A percentile compares a stretch with the other conserved stretches of the same genome.
Conservation (phyloP, 2,329 filamentous ascomycete genomes). For the Didymosphaeria variabile region DNA sequence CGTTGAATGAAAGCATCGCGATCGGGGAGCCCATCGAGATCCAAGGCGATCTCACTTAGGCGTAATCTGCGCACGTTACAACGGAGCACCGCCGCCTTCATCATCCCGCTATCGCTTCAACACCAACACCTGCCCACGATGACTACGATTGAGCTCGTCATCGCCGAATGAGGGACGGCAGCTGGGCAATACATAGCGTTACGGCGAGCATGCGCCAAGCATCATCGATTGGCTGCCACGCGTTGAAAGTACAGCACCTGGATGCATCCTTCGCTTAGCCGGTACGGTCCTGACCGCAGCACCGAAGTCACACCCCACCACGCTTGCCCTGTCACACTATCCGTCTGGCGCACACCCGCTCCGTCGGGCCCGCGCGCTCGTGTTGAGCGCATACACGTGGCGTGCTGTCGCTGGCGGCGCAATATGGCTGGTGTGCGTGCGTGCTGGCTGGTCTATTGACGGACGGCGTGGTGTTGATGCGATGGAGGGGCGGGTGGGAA, state of each 20-base stretch:
- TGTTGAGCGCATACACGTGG: slow-evolving; percentile 47
- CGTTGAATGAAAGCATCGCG: slow-evolving; percentile 27
- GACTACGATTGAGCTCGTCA: slow-evolving; percentile 30
- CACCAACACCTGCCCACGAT: slow-evolving; percentile 14
- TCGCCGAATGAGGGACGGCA: not conserved
- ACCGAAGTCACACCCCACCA: slow-evolving; percentile 43
- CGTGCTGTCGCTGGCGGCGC: slow-evolving; percentile 42
- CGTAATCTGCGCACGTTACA: no score
- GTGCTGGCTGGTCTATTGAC: slow-evolving; percentile 7
- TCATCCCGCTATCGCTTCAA: slow-evolving; percentile 23
- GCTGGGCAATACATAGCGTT: slow-evolving; percentile 29
- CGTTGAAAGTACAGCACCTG: slow-evolving; percentile 23
- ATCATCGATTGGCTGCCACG: slow-evolving; percentile 35
- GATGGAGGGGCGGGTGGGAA: not conserved
- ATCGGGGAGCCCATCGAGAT: slow-evolving; percentile 13
- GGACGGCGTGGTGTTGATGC: not conserved
- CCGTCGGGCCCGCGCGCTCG: slow-evolving; percentile 24
- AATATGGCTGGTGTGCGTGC: slow-evolving; percentile 22
- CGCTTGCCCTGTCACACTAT: slow-evolving; percentile 28
- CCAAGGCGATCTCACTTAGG: slow-evolving; percentile 19
- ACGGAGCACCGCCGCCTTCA: slow-evolving; percentile 3
- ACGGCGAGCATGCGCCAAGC: slow-evolving; percentile 45
- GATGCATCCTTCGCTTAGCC: slow-evolving; percentile 40
- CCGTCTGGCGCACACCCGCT: slow-evolving; percentile 12
- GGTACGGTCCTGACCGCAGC: slow-evolving; percentile 44